These are phyloP conservation scores for Citrullus colocynthis DNA, from an alignment of 306 rosid species.

Conservation along the genomic window DNA sequence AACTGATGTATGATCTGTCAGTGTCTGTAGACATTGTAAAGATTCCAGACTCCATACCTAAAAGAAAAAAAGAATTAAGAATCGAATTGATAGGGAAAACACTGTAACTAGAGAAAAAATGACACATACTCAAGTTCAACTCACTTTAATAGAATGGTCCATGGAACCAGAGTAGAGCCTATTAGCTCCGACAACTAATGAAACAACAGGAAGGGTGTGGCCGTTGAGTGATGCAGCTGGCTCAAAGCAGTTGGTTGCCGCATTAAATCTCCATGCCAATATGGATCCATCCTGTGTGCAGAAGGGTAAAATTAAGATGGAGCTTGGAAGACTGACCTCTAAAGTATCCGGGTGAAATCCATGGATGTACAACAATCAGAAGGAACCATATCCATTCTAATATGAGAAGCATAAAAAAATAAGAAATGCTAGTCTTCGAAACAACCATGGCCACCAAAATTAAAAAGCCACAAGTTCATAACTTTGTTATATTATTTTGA, in stretches of 20 bases:
- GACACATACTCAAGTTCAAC: slow-evolving; percentile 10
- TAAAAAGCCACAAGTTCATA: neutral
- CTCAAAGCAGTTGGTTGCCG: slow-evolving; percentile 54
- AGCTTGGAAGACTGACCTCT: neutral
- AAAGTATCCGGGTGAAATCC: neutral
- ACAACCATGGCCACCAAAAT: neutral
- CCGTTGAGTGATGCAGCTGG: slow-evolving; percentile 79
- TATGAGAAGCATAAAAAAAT: neutral
- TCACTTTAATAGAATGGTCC: slow-evolving; percentile 78
- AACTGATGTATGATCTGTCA: slow-evolving; percentile 73
- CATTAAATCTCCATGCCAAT: slow-evolving; percentile 82
- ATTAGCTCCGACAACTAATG: slow-evolving; percentile 89
- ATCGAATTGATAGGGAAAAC: neutral
- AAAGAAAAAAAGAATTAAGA: slow-evolving; percentile 15
- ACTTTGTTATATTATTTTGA: neutral
- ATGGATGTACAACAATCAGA: neutral
- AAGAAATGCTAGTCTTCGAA: neutral
- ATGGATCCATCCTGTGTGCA: slow-evolving; percentile 75
- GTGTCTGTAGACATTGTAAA: slow-evolving; percentile 81
- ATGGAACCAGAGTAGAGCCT: slow-evolving; percentile 95
- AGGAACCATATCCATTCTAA: neutral
- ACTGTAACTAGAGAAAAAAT: neutral
- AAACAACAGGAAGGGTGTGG: slow-evolving; percentile 71
- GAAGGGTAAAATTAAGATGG: slow-evolving; percentile 1
- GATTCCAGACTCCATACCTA: slow-evolving; percentile 94